Base-by-base conservation (phyloP, 306 rosid genomes). In the Hippophae rhamnoides region DNA sequence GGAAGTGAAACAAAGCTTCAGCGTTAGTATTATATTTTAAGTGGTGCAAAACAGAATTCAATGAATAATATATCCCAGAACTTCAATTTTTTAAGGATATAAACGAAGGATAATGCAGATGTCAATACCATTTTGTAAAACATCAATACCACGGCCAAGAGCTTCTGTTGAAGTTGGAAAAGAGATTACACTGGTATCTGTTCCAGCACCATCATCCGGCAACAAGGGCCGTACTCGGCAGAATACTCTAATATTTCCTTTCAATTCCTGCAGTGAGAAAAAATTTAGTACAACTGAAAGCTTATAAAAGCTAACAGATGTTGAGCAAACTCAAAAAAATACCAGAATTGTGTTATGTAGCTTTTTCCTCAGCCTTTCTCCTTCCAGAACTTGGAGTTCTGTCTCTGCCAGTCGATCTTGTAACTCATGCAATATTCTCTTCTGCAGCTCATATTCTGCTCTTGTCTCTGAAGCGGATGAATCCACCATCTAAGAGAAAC, bases 231-330 rank as follows among this genome's bases (percentile, higher is more conserved):
- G 89, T 45, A 93, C 95, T 27, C 97, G 89, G 58, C 97, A 90
- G 61, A 93, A 93, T 4, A 93, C 99, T 7, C 99, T 83, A 63
- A 93, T 93, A 65, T 93, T 93, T 52, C 99, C 99, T 80, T 93
- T 93, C 7, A 93, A 65, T 69, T 93, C 99, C 99, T 93, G 56
- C 31, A 18, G 61, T 9, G 13, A 52, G 58, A 79, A 42, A 66
- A 31, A 62, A 50, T 51, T 46, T 41, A 65, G 13, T 2, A 31
- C 47, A 45, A 56, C 57, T 58, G 13, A 52, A 47, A 54, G 18
- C 44, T 40, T 9, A 31, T 26, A 13, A 59, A 47, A 56, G 47
- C n/a, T 41, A 58, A 18, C 64, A 59, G 13, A 50, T 8, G 27
- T 58, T 38, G 7, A 44, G 55, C 42, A 52, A 47, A 63, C 10